Evolutionary conservation across 2,329 filamentous ascomycete genomes (phyloP).

Genomic region (Fonsecaea monophora): DNA sequence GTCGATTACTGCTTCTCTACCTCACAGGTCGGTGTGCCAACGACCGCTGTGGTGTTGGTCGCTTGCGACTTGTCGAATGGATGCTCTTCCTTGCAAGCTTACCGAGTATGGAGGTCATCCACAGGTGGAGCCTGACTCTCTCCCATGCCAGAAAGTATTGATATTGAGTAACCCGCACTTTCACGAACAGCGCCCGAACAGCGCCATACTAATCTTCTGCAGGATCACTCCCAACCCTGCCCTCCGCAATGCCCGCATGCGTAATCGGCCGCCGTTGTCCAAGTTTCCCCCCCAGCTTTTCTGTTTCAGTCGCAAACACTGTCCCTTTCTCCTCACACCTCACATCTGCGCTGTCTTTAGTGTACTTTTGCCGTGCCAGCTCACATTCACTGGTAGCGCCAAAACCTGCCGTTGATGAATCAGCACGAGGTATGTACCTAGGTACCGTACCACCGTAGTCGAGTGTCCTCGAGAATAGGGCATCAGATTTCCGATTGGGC

Average conservation of each 20-base stretch:
- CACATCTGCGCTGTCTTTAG: neutral
- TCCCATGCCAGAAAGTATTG: neutral
- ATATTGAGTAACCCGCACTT: neutral
- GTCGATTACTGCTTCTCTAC: neutral
- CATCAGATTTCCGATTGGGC: neutral
- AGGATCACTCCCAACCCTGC: neutral
- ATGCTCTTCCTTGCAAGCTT: neutral
- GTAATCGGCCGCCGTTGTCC: neutral
- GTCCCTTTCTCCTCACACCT: neutral
- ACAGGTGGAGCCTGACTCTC: neutral
- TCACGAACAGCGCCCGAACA: slow-evolving; percentile 5
- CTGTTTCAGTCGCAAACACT: neutral
- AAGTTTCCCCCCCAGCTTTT: neutral
- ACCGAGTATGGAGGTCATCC: neutral
- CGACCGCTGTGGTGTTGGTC: neutral
- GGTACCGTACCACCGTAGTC: neutral
- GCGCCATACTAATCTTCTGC: neutral
- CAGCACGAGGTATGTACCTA: neutral
- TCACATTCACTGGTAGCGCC: neutral
- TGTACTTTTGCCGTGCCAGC: neutral
- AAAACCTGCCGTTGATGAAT: slow-evolving; percentile 1
- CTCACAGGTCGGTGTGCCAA: neutral
- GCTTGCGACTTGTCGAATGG: neutral
- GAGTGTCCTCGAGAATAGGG: neutral
- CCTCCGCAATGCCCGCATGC: neutral